Evolutionary conservation across 2,329 filamentous ascomycete genomes (phyloP).

Genomic region (Clarireedia hainanense): DNA sequence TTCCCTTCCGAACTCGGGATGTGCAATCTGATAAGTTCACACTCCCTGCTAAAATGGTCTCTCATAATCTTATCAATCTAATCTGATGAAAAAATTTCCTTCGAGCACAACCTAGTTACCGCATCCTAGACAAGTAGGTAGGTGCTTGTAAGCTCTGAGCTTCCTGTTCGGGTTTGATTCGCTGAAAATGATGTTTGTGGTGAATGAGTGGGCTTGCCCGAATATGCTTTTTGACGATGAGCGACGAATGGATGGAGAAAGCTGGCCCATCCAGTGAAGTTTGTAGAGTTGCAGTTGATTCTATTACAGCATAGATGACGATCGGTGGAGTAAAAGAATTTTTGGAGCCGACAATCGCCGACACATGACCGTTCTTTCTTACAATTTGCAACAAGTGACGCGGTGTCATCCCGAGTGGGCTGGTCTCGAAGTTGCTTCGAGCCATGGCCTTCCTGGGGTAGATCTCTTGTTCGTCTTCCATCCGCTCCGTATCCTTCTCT

Average conservation of each 20-base stretch:
- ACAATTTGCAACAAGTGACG: background rate
- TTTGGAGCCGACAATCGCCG: background rate
- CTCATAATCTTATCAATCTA: conserved; percentile 10
- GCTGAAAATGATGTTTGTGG: background rate
- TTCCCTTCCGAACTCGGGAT: background rate
- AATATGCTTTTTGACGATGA: too few species aligned
- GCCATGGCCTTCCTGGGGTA: too few species aligned
- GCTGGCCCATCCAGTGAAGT: background rate
- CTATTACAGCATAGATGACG: background rate
- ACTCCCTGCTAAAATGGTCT: background rate
- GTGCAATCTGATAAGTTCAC: background rate
- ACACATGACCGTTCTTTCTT: background rate
- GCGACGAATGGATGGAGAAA: too few species aligned
- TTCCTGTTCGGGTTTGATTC: background rate
- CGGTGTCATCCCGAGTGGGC: background rate
- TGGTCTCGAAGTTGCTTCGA: too few species aligned
- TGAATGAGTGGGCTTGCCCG: background rate
- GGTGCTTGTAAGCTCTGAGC: background rate
- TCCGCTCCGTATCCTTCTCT: background rate
- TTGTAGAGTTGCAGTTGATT: background rate
- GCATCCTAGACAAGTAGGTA: background rate
- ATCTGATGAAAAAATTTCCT: conserved; percentile 7
- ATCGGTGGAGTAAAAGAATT: background rate
- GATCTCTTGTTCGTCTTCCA: too few species aligned
- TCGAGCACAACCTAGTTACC: background rate